phyloP scores from a whole-genome alignment of 1,139 yeast genomes.

The Zygoascus meyerae region DNA sequence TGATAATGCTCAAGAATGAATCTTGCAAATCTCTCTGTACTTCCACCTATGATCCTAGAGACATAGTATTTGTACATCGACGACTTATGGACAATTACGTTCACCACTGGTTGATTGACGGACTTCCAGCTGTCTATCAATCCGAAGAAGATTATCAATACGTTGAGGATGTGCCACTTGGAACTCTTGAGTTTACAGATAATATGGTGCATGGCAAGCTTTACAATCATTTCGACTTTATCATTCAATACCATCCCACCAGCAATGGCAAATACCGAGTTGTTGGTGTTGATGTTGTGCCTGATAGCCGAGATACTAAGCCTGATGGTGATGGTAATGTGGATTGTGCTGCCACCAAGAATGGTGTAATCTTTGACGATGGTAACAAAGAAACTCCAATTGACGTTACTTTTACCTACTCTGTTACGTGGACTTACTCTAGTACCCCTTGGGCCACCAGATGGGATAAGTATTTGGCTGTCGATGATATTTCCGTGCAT shows the following conservation, averaged over 20 bases:
- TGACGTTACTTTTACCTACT: conserved; percentile 54
- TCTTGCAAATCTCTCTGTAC: conserved; percentile 63
- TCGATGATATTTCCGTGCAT: conserved; percentile 86
- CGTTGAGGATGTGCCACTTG: conserved; percentile 81
- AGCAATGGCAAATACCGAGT: conserved; percentile 68
- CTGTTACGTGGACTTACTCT: conserved; percentile 61
- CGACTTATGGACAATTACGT: conserved; percentile 76
- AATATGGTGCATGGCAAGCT: conserved; percentile 42
- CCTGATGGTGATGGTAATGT: conserved; percentile 32
- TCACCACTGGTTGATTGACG: conserved; percentile 92
- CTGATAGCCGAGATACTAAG: conserved; percentile 54
- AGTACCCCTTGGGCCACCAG: conserved; percentile 93
- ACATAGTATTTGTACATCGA: conserved; percentile 67
- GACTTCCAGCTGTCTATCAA: conserved; percentile 77
- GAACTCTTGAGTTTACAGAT: conserved; percentile 32
- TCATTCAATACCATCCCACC: conserved; percentile 76
- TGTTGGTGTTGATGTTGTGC: conserved; percentile 80
- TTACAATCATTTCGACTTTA: conserved; percentile 72
- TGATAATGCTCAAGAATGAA: conserved; percentile 68
- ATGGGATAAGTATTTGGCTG: conserved; percentile 96
- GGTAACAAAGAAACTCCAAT: conserved; percentile 34
- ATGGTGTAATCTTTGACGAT: conserved; percentile 37
- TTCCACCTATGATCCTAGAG: conserved; percentile 51
- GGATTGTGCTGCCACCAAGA: conserved; percentile 29
- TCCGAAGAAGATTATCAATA: conserved; percentile 41